Evolutionary conservation across 2,329 filamentous ascomycete species (phyloP).

Genomic region (Diaporthe destruens): DNA sequence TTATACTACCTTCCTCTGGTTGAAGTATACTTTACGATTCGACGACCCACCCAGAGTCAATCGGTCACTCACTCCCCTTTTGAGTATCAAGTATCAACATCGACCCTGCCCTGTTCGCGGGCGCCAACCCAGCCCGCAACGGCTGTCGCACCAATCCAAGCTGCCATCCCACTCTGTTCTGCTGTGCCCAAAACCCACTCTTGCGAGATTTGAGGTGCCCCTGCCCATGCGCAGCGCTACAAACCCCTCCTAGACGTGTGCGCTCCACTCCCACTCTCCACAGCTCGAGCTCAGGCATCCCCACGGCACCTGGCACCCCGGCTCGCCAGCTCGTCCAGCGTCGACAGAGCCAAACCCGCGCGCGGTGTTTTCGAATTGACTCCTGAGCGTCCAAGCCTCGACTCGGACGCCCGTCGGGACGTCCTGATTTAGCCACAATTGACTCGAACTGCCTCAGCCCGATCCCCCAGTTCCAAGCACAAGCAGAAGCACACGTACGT

Average conservation of each 20-base stretch:
- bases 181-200: constrained; percentile 20
- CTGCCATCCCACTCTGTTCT: constrained; percentile 18
- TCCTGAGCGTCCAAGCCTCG: constrained; percentile 33
- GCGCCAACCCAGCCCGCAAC: constrained; percentile 28
- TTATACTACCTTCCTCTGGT: not conserved
- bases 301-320: constrained; percentile 34
- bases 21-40: too few species aligned
- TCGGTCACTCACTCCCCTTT: constrained; percentile 11
- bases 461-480: constrained; percentile 18
- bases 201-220: constrained; percentile 33
- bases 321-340: constrained; percentile 22
- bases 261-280: constrained; percentile 29
- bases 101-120: constrained; percentile 15
- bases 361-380: constrained; percentile 23
- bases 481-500: not conserved
- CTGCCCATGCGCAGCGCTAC: constrained; percentile 32
- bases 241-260: constrained; percentile 31
- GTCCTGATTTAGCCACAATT: constrained; percentile 34
- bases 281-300: constrained; percentile 33
- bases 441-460: constrained; percentile 37
- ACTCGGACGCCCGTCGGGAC: constrained; percentile 23
- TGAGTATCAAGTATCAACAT: not conserved
- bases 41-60: constrained; percentile 8
- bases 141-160: constrained; percentile 34
- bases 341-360: constrained; percentile 29